Conservation (phyloP, 345 rosid species). For the Barbarea vulgaris region DNA sequence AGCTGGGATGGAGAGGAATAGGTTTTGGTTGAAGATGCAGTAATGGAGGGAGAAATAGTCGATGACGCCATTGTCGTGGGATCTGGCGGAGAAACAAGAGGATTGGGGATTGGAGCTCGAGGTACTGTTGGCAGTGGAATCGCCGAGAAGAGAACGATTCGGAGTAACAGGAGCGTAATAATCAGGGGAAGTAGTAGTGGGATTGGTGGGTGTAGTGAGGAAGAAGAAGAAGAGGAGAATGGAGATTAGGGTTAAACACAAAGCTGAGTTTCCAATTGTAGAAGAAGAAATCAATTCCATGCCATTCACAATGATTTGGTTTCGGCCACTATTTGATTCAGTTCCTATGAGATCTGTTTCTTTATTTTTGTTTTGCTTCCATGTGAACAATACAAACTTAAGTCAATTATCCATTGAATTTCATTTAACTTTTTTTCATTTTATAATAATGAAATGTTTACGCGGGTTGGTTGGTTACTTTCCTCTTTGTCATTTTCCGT, state of each 20-base stretch:
- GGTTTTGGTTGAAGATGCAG: constrained; percentile 53
- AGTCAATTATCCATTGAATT: neutral
- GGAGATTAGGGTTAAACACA: constrained; percentile 54
- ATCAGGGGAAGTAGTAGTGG: constrained; percentile 24
- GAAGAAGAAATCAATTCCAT: constrained; percentile 56
- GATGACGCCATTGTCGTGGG: constrained; percentile 53
- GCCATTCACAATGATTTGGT: constrained; percentile 42
- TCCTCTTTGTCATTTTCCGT: neutral
- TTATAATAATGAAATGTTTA: neutral
- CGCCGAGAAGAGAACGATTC: constrained; percentile 53
- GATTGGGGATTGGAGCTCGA: neutral
- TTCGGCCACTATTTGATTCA: neutral
- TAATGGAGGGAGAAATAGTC: constrained; percentile 68
- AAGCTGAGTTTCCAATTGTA: constrained; percentile 41
- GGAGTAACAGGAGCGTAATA: constrained; percentile 31
- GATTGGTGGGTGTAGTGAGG: constrained; percentile 33
- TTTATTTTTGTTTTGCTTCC: neutral
- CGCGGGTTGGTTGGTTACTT: neutral
- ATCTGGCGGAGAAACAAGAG: constrained; percentile 40
- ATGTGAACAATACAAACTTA: neutral
- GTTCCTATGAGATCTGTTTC: constrained; percentile 30
- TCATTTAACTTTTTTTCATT: neutral
- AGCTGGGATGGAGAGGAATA: constrained; percentile 55
- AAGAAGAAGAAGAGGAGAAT: constrained; percentile 63
- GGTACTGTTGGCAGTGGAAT: constrained; percentile 11